phyloP scores from a whole-genome alignment of 345 rosid genomes.

The Citrus sp. region DNA sequence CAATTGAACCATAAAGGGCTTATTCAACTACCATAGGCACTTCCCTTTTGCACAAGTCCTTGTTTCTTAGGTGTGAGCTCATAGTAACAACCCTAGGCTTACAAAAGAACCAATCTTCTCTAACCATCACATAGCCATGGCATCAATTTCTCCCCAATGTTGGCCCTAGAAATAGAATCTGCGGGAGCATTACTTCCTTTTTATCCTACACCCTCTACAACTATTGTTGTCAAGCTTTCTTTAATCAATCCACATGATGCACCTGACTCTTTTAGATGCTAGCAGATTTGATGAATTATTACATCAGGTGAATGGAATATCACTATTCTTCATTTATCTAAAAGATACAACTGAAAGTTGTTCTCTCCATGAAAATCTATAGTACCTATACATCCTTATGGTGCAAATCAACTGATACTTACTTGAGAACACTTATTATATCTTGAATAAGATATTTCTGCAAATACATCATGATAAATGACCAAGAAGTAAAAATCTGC shows the following conservation, averaged over 20 bases:
- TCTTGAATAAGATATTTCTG: constrained; percentile 60
- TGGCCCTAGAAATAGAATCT: not conserved
- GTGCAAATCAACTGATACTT: constrained; percentile 17
- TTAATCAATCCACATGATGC: not conserved
- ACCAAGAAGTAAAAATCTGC: constrained; percentile 84
- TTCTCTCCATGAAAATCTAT: not conserved
- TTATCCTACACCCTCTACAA: not conserved
- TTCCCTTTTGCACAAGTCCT: not conserved
- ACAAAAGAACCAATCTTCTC: not conserved
- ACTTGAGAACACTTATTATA: constrained; percentile 60
- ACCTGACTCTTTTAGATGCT: not conserved
- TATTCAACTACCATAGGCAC: not conserved
- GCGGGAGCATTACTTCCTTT: not conserved
- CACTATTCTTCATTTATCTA: not conserved
- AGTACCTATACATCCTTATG: not conserved
- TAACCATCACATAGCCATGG: not conserved
- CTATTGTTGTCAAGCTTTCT: not conserved
- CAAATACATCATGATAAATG: constrained; percentile 58
- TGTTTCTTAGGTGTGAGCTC: not conserved
- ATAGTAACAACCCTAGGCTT: not conserved
- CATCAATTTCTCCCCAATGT: not conserved
- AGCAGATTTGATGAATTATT: not conserved
- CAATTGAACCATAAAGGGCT: not conserved
- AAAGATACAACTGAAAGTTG: not conserved
- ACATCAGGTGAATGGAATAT: not conserved